Percentiles rank a stretch among this genome's conserved stretches.
Conservation (phyloP, 202 grass and related monocot species). For the Hordeum pubiflorum region DNA sequence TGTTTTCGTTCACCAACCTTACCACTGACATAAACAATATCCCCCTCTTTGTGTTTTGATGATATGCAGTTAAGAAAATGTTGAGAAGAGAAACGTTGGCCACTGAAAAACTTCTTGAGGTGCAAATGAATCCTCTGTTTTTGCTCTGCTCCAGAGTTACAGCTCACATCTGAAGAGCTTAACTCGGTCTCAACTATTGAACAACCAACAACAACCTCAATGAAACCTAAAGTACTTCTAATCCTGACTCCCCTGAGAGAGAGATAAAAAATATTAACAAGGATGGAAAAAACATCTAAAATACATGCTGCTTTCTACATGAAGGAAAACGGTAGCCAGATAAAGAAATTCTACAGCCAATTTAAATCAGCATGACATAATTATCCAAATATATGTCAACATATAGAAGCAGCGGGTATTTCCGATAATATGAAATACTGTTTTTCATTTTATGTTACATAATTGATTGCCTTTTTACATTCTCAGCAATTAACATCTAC, state of each 20-base stretch:
- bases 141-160: conserved; percentile 24
- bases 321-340: neutral
- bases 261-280: conserved; percentile 13
- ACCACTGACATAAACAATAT: conserved; percentile 83
- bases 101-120: conserved; percentile 68
- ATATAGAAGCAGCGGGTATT: neutral
- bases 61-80: conserved; percentile 61
- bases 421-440: conserved; percentile 12
- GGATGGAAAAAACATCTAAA: conserved; percentile 22
- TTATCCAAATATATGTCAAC: neutral
- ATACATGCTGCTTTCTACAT: conserved; percentile 19
- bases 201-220: conserved; percentile 71
- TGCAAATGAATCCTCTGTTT: conserved; percentile 80
- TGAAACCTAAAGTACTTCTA: conserved; percentile 42
- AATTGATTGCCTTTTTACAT: neutral
- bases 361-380: neutral
- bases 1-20: conserved; percentile 60
- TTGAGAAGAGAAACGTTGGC: conserved; percentile 45
- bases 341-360: conserved; percentile 13
- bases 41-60: conserved; percentile 76
- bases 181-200: conserved; percentile 37
- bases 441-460: neutral
- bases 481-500: conserved; percentile 3
- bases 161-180: conserved; percentile 40
- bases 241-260: conserved; percentile 54